Evolutionary conservation across 495 filamentous ascomycete genomes (phyloP), one percentile per base, ranked within the genome.

Genomic region (Penicillium cataractarum): DNA sequence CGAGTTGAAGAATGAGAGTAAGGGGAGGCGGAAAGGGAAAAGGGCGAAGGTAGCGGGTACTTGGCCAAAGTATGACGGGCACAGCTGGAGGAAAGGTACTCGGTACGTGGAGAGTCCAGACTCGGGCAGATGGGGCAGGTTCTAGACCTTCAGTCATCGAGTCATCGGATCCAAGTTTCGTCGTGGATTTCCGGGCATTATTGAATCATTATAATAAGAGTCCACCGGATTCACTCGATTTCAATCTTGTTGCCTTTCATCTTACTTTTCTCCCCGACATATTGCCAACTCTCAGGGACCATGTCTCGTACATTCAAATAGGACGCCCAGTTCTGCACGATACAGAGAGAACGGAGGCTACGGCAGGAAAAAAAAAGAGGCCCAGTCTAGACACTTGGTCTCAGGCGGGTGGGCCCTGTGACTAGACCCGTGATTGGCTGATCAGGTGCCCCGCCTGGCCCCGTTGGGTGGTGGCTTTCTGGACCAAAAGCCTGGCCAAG

Each of bases 91-190:
- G n/a, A 2, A 27, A 70, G 37, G 67, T 66, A 72, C 58, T 40
- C 15, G 33, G 63, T 62, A 66, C 63, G 42, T 42, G 42, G 21
- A 22, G 52, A 49, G 54, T 61, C 66, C 44, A 67, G 65, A 65
- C 65, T 61, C 57, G 54, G 54, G 35, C 54, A 39, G 54, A 42
- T 32, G 56, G 57, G 52, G 50, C 31, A 50, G 24, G 65, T 65
- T 73, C 70, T 73, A 71, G 70, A 73, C 65, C 65, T 46, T 46
- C 35, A 64, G 65, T 73, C 70, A 56, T 73, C 61, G 65, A 68
- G 63, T 71, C 69, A 66, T 72, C 67, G 62, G 59, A 50, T 57
- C 37, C 54, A 37, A 15, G 52, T 37, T 31, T 54, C 21, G 49
- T 52, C 49, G 22, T 52, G 49, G 49, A 8, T n/a, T n/a, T n/a